Conservation (phyloP, 192 early-diverging fungal genomes). For the Coemansia sp. region DNA sequence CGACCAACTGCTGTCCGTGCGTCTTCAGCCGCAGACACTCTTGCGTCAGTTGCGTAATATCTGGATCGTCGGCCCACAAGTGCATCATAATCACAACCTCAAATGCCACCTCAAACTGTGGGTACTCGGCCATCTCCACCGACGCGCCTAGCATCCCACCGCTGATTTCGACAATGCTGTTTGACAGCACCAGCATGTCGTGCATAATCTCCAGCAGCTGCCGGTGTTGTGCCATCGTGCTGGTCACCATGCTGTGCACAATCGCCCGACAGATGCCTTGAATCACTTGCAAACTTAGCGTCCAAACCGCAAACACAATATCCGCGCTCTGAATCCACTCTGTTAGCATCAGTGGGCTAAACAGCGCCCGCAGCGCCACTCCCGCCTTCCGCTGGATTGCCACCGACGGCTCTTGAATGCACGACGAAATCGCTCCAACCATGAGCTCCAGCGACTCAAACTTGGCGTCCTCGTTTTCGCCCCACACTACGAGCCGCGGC, state of each 20-base stretch:
- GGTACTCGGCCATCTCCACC: slow-evolving; percentile 54
- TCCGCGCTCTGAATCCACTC: slow-evolving; percentile 78
- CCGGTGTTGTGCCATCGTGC: slow-evolving; percentile 50
- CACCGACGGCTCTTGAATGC: slow-evolving; percentile 69
- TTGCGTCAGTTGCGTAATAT: slow-evolving; percentile 41
- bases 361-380: slow-evolving; percentile 70
- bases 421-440: slow-evolving; percentile 71
- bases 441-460: slow-evolving; percentile 73
- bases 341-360: slow-evolving; percentile 66
- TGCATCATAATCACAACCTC: slow-evolving; percentile 67
- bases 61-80: slow-evolving; percentile 63
- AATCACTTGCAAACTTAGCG: slow-evolving; percentile 62
- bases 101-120: slow-evolving; percentile 60
- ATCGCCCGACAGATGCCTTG: slow-evolving; percentile 53
- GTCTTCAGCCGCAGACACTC: slow-evolving; percentile 49
- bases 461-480: slow-evolving; percentile 63
- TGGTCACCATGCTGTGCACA: slow-evolving; percentile 56
- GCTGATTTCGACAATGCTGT: slow-evolving; percentile 72
- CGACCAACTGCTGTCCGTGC: slow-evolving; percentile 41
- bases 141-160: slow-evolving; percentile 61
- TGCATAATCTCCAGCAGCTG: slow-evolving; percentile 55
- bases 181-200: slow-evolving; percentile 66
- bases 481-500: slow-evolving; percentile 74
- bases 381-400: slow-evolving; percentile 72
- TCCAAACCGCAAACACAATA: slow-evolving; percentile 79